Evolutionary conservation across 192 early-diverging fungal genomes (phyloP), one percentile per base, ranked within the genome.

Genomic region (Gryganskiella cystojenkinii): DNA sequence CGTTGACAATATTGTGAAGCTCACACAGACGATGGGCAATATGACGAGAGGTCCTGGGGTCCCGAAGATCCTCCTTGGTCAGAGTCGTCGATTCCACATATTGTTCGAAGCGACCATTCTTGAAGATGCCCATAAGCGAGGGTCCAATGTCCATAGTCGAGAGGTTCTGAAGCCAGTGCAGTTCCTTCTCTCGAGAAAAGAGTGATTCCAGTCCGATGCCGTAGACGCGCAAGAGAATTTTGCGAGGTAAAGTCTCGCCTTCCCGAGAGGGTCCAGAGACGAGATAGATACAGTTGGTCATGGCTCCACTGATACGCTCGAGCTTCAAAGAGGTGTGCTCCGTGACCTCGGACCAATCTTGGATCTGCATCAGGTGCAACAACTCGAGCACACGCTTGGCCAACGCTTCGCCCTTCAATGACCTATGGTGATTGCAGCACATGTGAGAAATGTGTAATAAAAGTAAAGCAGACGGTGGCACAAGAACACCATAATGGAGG

Each of bases 71-170:
- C 5, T 85, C 73, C 53, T 84, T 86, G 0, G 81, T 89, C 52
- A 97, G 81, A 0, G 93, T 95, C 0, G 78, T 83, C 25, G 91
- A 92, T 44, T 92, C 89, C 1, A 97, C 81, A 55, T 88, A 95
- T 71, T 97, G 87, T 62, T 97, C 95, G 63, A 97, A 82, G 13
- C 95, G 83, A 34, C 95, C 95, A 72, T 97, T 97, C n/a, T 80
- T 84, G 79, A 95, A 97, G 19, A 91, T 89, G 1, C 87, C 91
- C 15, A 93, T 79, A 37, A 97, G 66, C 3, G 74, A 81, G 9
- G 95, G 92, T 4, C 93, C 95, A 17, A 94, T 85, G 0, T 91
- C 89, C 53, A 90, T 71, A 1, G 81, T 73, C 3, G 91, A 90
- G 25, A 97, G 75, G 52, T 91, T 87, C 52, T 79, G 64, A 30